These are phyloP conservation scores for Rhodotorula sp. DNA, from an alignment of 1,284 basidiomycete species.

Conservation along the genomic window DNA sequence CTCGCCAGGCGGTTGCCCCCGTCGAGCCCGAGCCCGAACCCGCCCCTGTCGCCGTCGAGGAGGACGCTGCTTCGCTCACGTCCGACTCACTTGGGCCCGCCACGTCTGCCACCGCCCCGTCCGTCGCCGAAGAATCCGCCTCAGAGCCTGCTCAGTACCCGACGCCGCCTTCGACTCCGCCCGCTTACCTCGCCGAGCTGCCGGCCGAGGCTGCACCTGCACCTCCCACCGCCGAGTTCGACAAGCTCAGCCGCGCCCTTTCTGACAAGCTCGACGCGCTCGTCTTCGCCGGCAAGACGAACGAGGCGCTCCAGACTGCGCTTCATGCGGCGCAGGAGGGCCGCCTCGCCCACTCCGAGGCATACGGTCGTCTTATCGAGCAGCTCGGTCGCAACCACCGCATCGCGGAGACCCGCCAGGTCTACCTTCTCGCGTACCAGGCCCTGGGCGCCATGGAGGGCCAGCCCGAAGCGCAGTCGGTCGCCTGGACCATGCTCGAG, in stretches of 20 bases:
- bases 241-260: background rate
- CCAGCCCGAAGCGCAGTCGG: constrained; percentile 49
- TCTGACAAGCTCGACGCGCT: constrained; percentile 29
- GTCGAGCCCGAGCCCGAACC: constrained; percentile 16
- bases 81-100: constrained; percentile 13
- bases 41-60: constrained; percentile 25
- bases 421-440: constrained; percentile 71
- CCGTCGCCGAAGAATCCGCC: constrained; percentile 13
- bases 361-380: constrained; percentile 67
- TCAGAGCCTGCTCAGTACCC: constrained; percentile 15
- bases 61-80: constrained; percentile 36
- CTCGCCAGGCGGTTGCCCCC: constrained; percentile 22
- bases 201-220: background rate
- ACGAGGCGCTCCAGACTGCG: constrained; percentile 49
- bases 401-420: constrained; percentile 62
- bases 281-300: constrained; percentile 32
- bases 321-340: constrained; percentile 51
- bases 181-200: constrained; percentile 28
- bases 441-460: constrained; percentile 54
- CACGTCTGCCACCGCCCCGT: constrained; percentile 14
- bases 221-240: constrained; percentile 1
- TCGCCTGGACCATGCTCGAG: constrained; percentile 76
- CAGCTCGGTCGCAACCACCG: constrained; percentile 64
- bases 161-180: constrained; percentile 37
- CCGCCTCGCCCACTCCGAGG: constrained; percentile 60